Conservation (phyloP, 495 filamentous ascomycete genomes). For the Aspergillus conjunctus region DNA sequence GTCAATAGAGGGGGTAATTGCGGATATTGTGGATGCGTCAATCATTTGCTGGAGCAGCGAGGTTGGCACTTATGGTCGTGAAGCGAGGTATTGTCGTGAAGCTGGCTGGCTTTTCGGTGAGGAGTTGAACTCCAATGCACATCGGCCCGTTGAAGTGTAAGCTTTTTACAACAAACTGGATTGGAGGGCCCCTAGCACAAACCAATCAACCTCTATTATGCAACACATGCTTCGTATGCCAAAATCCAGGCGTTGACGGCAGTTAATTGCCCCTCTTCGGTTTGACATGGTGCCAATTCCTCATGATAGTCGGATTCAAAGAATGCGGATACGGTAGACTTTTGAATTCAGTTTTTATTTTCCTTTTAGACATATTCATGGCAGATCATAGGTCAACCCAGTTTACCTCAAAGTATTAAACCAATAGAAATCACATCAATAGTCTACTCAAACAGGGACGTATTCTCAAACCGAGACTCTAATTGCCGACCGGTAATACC, state of each 20-base stretch:
- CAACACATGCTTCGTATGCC: too few species aligned
- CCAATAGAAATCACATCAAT: background rate
- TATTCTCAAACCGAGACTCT: background rate
- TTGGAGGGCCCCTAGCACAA: too few species aligned
- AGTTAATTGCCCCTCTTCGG: too few species aligned
- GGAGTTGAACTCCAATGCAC: slow-evolving; percentile 11
- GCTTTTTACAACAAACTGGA: background rate
- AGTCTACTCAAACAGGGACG: slow-evolving; percentile 7
- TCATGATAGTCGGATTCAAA: too few species aligned
- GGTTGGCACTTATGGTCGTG: slow-evolving; percentile 64
- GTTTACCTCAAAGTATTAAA: background rate
- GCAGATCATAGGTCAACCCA: background rate
- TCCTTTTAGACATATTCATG: slow-evolving; percentile 10
- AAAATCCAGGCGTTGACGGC: too few species aligned
- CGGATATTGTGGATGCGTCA: slow-evolving; percentile 87
- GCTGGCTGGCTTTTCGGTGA: slow-evolving; percentile 81
- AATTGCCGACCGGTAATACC: background rate
- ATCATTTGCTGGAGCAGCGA: slow-evolving; percentile 95
- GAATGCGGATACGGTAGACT: background rate
- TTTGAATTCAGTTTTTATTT: slow-evolving; percentile 4
- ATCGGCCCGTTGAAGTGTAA: slow-evolving; percentile 12
- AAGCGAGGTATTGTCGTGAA: slow-evolving; percentile 82
- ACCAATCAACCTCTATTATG: too few species aligned
- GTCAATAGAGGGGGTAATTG: slow-evolving; percentile 91
- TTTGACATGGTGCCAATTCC: too few species aligned